Base-by-base conservation (phyloP, 768 basidiomycete species). In the Leucosporidium creatinivorum region DNA sequence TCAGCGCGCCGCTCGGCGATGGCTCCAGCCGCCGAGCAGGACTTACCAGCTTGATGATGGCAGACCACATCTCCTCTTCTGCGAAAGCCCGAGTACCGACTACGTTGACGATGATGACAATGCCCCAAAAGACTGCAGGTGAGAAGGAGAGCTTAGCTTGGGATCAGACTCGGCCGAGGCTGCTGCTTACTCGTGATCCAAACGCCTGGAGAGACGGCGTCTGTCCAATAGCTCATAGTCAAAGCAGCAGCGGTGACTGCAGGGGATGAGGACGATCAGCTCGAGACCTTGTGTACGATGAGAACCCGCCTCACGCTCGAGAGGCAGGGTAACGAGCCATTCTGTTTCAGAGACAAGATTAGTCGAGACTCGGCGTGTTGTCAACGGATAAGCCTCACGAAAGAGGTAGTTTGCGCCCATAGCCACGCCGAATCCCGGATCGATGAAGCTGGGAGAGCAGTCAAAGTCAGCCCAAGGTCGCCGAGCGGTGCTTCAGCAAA, bases 21-120 rank as follows among this genome's bases (percentile, higher is more conserved):
- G 33, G 5, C 33, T 36, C 12, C 33, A 36, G 12, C 5, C 6
- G 12, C 6, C 33, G 5, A 6, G 5, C 6, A 36, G 12, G 33
- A 36, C 33, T 36, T 36, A 36, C 33, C 6, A 36, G 84, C 80
- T 93, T 93, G 68, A 94, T 81, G 19, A 86, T 90, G 0, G 91
- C 85, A 9, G 89, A 80, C 90, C 90, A 91, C 63, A 70, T 70
- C 30, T 93, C 91, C 55, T 90, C 90, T 69, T 91, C 92, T 1
- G 89, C 88, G 33, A 68, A 76, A n/a, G 73, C 71, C 1, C 64
- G 63, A 4, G 74, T 70, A 1, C 66, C 69, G 31, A 74, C 85
- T 1, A 86, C 73, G 86, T 90, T 89, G 69, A 91, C 85, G 8
- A 67, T 28, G 58, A 75, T 72, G 63, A 75, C 66, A 39, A 61